phyloP scores from a whole-genome alignment of 768 basidiomycete genomes.

The Auriscalpium microsporum region DNA sequence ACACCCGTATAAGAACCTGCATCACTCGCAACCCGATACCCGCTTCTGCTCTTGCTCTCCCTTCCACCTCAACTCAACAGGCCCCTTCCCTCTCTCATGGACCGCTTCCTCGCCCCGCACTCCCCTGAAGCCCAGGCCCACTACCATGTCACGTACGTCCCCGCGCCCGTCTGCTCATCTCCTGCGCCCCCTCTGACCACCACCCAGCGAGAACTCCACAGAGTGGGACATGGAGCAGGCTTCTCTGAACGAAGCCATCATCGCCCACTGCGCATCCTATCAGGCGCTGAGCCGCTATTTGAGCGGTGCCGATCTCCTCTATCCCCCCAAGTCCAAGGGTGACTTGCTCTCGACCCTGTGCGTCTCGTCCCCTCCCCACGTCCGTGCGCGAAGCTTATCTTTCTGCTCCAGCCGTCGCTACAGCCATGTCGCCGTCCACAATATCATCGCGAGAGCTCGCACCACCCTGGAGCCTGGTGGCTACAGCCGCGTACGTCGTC shows the following conservation, averaged over 20 bases:
- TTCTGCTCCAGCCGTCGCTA: constrained; percentile 50
- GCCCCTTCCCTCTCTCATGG: constrained; percentile 37
- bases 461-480: constrained; percentile 52
- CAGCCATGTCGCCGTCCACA: constrained; percentile 74
- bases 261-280: constrained; percentile 75
- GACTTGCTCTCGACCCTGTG: too few species aligned
- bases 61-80: background rate
- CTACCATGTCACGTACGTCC: constrained; percentile 52
- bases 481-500: constrained; percentile 41
- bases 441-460: constrained; percentile 63
- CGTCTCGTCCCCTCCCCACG: constrained; percentile 1
- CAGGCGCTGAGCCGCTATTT: constrained; percentile 70
- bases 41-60: background rate
- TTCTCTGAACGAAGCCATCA: constrained; percentile 61
- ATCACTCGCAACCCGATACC: background rate
- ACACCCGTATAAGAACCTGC: background rate
- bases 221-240: constrained; percentile 66
- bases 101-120: constrained; percentile 64
- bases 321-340: constrained; percentile 50
- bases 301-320: constrained; percentile 59
- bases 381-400: background rate
- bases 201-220: constrained; percentile 52
- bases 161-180: background rate
- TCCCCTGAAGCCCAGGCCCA: constrained; percentile 70
- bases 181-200: constrained; percentile 12